Base-by-base conservation (phyloP, 345 rosid species). In the Camelina hispida region DNA sequence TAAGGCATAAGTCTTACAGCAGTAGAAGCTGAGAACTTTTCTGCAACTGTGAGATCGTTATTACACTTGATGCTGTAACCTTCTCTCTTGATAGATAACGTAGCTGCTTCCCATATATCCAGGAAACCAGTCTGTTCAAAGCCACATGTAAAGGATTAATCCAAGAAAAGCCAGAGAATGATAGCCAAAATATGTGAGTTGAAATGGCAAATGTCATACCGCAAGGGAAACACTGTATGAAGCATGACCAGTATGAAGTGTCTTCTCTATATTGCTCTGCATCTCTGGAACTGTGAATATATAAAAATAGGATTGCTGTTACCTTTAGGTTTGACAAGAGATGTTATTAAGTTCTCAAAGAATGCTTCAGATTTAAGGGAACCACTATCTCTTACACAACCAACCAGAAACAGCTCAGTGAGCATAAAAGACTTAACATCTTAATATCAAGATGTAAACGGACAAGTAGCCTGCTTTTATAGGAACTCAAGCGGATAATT, bases 21-120 rank as follows among this genome's bases (percentile, higher is more conserved):
- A 59, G 84, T 90, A 50, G 75, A 76, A 46, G 85, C 79, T 30
- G 91, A 83, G 75, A 92, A 91, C 84, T 95, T 95, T 76, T 95
- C 96, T 54, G 83, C 78, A 68, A 83, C 72, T 48, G 81, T 83
- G 71, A 54, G 57, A 50, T 87, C 93, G 46, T 81, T 81, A 65
- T 62, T 76, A 63, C 85, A 74, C 81, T 88, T 95, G 78, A 95
- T 86, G 61, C 77, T 92, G 81, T 80, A 95, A 62, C 93, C 89
- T 37, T 89, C 97, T 81, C 86, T 88, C 83, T 95, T 95, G 37
- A 95, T 72, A 71, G 89, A 80, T 83, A 95, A 79, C 5, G 86
- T 87, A 75, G 87, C 99, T 1, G 88, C 90, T 85, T 95, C 99
- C 96, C 98, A 90, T 78, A 90, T 85, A 80, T 78, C 85, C 66